A percentile compares a stretch with the other conserved stretches of the same genome.
Evolutionary conservation across 2,329 filamentous ascomycete genomes (phyloP).

Genomic region (Ilyonectria mors-panacis): DNA sequence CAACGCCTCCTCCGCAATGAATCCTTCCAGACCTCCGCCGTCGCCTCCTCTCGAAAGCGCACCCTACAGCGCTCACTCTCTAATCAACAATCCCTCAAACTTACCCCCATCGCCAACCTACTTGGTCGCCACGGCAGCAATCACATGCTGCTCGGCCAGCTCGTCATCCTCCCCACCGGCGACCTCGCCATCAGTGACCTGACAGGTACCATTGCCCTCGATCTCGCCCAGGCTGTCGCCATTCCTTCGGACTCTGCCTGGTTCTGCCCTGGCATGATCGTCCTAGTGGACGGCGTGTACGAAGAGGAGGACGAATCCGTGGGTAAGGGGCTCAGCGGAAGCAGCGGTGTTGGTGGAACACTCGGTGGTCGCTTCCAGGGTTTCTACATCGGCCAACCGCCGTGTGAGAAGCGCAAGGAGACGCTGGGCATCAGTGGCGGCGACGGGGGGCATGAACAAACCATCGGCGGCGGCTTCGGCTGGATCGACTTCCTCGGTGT

Average conservation of each 20-base stretch:
- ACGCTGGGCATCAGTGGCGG: constrained; percentile 80
- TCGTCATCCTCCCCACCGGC: constrained; percentile 86
- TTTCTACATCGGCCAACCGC: constrained; percentile 92
- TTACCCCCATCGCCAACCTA: constrained; percentile 86
- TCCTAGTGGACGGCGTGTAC: constrained; percentile 95
- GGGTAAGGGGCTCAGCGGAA: constrained; percentile 80
- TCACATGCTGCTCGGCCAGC: constrained; percentile 89
- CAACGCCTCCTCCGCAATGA: constrained; percentile 94
- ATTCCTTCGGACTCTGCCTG: constrained; percentile 90
- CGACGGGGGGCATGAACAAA: constrained; percentile 71
- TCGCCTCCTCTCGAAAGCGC: constrained; percentile 72
- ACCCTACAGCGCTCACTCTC: constrained; percentile 73
- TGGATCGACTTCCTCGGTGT: constrained; percentile 98
- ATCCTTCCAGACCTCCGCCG: constrained; percentile 87
- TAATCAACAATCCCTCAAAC: constrained; percentile 81
- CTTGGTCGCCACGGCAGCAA: constrained; percentile 85
- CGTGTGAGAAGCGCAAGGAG: constrained; percentile 85
- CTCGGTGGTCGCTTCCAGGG: constrained; percentile 94
- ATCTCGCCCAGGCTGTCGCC: constrained; percentile 83
- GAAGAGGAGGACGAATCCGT: constrained; percentile 87
- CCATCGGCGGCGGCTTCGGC: constrained; percentile 86
- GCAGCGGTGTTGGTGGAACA: constrained; percentile 87
- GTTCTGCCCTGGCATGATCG: constrained; percentile 96
- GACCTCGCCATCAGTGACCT: constrained; percentile 87
- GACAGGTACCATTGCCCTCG: constrained; percentile 88